These are phyloP conservation scores for Astrothelium macrocarpum DNA, from an alignment of 495 filamentous ascomycete species.

Conservation along the genomic window DNA sequence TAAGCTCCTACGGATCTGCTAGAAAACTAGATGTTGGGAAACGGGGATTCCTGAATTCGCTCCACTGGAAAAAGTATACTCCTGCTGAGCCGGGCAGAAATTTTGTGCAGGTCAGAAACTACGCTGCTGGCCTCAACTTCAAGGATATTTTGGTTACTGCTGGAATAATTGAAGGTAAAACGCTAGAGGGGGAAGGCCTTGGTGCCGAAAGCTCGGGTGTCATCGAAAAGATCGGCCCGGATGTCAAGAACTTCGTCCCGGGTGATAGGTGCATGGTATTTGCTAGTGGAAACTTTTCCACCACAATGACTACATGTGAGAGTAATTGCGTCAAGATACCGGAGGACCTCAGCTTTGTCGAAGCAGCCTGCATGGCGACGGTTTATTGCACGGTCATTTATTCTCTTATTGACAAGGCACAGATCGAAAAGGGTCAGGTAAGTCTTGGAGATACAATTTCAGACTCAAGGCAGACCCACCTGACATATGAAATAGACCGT, in stretches of 20 bases:
- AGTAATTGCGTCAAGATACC: not conserved
- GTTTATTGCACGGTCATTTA: slow-evolving; percentile 37
- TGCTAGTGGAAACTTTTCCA: not conserved
- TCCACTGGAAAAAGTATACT: not conserved
- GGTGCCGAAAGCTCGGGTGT: slow-evolving; percentile 1
- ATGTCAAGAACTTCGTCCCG: not conserved
- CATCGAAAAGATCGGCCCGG: slow-evolving; percentile 1
- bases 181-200: not conserved
- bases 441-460: not conserved
- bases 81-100: not conserved
- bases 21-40: not conserved
- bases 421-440: slow-evolving; percentile 21
- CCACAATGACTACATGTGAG: not conserved
- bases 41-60: not conserved
- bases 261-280: not conserved
- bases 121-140: slow-evolving; percentile 8
- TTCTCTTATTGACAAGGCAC: slow-evolving; percentile 30
- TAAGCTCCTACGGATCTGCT: not conserved
- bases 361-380: slow-evolving; percentile 37
- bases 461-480: not conserved
- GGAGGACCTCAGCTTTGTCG: slow-evolving; percentile 23
- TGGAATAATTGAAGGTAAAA: not conserved
- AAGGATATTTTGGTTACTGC: not conserved
- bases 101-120: slow-evolving; percentile 1
- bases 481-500: slow-evolving; percentile 25